A percentile compares a stretch with the other conserved stretches of the same genome.
phyloP scores from a whole-genome alignment of 495 filamentous ascomycete species.

The Astrothelium subdiscretum region DNA sequence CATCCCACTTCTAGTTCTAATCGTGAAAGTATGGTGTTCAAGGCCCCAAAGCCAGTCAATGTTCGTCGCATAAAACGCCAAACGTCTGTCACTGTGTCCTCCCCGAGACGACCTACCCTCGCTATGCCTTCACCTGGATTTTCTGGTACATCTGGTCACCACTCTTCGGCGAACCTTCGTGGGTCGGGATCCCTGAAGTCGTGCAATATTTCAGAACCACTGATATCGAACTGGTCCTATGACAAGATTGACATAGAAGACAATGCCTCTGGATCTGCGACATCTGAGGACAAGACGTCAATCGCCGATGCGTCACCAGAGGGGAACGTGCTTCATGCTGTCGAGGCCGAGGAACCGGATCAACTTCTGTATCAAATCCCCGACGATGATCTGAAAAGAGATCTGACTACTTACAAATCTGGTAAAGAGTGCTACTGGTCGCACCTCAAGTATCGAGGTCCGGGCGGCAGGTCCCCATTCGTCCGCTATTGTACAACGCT shows the following conservation, averaged over 20 bases:
- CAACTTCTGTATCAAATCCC: conserved; percentile 9
- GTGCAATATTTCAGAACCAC: not conserved
- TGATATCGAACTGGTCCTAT: not conserved
- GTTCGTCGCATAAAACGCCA: not conserved
- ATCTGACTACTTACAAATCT: conserved; percentile 11
- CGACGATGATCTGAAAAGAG: conserved; percentile 3
- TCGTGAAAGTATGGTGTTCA: not conserved
- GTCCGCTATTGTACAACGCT: conserved; percentile 25
- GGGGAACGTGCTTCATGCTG: not conserved
- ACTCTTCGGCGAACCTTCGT: not conserved
- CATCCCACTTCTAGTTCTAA: no score
- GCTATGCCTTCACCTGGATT: not conserved
- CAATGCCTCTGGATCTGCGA: not conserved
- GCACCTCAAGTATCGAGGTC: conserved; percentile 24
- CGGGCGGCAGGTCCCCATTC: conserved; percentile 12
- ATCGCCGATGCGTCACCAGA: not conserved
- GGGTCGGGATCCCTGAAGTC: not conserved
- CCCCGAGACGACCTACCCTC: not conserved
- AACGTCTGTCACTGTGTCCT: not conserved
- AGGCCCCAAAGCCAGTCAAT: not conserved
- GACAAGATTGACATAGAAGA: not conserved
- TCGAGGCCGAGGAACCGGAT: not conserved
- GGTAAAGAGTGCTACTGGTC: conserved; percentile 11
- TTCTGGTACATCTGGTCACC: not conserved
- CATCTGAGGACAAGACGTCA: not conserved